Base-by-base conservation (phyloP, 352 stramenopile species). In the Pilasporangium apinafurcum region DNA sequence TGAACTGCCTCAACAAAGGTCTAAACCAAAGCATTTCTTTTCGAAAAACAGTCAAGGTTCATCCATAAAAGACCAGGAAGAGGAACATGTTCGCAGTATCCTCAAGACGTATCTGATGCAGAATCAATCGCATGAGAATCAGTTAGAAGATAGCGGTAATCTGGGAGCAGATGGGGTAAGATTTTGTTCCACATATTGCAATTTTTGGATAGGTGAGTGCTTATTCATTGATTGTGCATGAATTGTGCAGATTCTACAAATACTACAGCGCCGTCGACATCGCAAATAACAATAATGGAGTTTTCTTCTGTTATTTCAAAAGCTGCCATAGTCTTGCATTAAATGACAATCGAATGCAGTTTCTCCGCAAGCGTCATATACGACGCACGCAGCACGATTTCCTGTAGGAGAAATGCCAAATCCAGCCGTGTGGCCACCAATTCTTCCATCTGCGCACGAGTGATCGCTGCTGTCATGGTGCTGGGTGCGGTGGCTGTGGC, bases 331-430 rank as follows among this genome's bases (percentile, higher is more conserved):
- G 21, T 5, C 16, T 3, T 31, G 8, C 14, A 16, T 52, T 16
- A 58, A 26, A 52, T 47, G 22, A 64, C 59, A 18, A 68, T 67
- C 25, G 48, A 56, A 35, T 74, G 59, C 6, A 71, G 44, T 21
- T 70, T 74, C 39, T 85, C 66, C 2, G 59, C 58, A 14, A 83
- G 45, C 17, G 68, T 80, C 59, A 81, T 81, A 37, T 75, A 73
- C 20, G 72, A 80, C 16, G 68, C 68, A 18, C 64, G 62, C 49
- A 83, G 41, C 18, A 85, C 43, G 33, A 85, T 63, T 35, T 78
- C 66, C 28, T 85, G 65, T 8, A 81, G 31, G 8, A 83, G 28
- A 28, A 70, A 77, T 7, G 68, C 72, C 25, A 72, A 37, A 2
- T 71, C 59, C 5, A 64, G 62, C 16, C 54, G 61, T 17, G 27